Base-by-base conservation (phyloP, 1,139 yeast species). In the Yamadazyma oceani region DNA sequence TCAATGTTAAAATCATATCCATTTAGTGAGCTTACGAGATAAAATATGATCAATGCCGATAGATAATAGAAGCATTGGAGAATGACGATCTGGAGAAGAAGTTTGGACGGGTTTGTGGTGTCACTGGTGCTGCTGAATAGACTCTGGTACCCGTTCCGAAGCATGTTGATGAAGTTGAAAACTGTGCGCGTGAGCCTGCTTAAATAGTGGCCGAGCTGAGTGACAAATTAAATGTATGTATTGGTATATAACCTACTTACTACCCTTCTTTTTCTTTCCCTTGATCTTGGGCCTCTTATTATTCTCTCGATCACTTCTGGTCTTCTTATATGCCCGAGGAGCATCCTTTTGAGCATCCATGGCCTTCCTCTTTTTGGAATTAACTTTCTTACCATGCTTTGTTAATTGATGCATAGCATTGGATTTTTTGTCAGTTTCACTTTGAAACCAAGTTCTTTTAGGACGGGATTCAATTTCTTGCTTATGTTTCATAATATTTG, bases 401-500 rank as follows among this genome's bases (percentile, higher is more conserved):
- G 72, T 63, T 41, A 73, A 56, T 31, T 68, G 69, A 35, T 73
- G 77, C 55, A 70, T 55, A 12, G 66, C 75, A 40, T 69, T 75
- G 29, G 72, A 65, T 51, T 77, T 80, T 69, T 84, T 85, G 28
- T 86, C 94, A 46, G 73, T 68, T 45, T 84, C 90, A 29, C 78
- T 66, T 60, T 87, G 94, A 63, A 92, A 92, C 99, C 99, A 92
- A 0, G 98, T 92, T 67, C 99, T 80, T 64, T 79, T 88, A 23
- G 98, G 98, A 55, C 97, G 77, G 2, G 96, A 69, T 49, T 80
- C 78, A 55, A 92, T 92, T 60, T 92, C 98, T 38, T 78, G 78
- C 47, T 79, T 80, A 54, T 86, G 89, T 54, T 78, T 85, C 51
- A 94, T 67, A 54, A 92, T 55, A 58, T 92, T 92, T 50, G 84